Evolutionary conservation across 768 basidiomycete genomes (phyloP), one percentile per base, ranked within the genome.

Genomic region (Dacryopinax primogenitus): DNA sequence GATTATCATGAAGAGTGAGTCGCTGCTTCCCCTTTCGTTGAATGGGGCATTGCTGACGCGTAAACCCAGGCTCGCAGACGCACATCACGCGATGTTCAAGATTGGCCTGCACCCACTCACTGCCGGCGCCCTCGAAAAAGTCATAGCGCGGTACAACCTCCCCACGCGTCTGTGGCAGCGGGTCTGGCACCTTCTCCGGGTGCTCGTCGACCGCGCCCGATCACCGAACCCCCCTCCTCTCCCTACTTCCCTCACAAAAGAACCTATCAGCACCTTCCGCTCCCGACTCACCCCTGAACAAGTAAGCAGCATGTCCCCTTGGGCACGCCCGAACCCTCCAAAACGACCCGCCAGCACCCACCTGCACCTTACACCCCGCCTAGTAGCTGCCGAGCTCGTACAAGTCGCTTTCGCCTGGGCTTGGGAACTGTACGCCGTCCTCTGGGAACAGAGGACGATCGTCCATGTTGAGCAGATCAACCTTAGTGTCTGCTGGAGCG

Each of bases 321-420:
- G 28, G 13, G 45, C 45, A 7, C 45, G 45, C 11, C 45, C 45
- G 13, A 47, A 47, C 45, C 45, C 3, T 28, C 37, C 36, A 2
- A 28, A 39, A 62, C 35, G 23, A 37, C 2, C 26, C 63, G 0
- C 33, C 63, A 3, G 35, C 3, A 61, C 45, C 32, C 9, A 45
- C 66, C 15, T 67, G 69, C 2, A 71, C 23, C 71, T 0, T 21
- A 47, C 45, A 9, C 45, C 45, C 7, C 45, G 45, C 13, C 45
- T 47, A 7, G 78, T 86, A 63, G 90, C 92, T 2, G 81, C 94
- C 30, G 96, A 99, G 67, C 89, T 92, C 66, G 83, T 98, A 0
- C 90, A 92, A 71, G 93, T 93, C 67, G 94, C 93, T 69, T 91
- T 96, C 44, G 92, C 93, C 70, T 96, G 92, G 69, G 89, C 95